Conservation (phyloP, 345 rosid species). For the Populus alba region DNA sequence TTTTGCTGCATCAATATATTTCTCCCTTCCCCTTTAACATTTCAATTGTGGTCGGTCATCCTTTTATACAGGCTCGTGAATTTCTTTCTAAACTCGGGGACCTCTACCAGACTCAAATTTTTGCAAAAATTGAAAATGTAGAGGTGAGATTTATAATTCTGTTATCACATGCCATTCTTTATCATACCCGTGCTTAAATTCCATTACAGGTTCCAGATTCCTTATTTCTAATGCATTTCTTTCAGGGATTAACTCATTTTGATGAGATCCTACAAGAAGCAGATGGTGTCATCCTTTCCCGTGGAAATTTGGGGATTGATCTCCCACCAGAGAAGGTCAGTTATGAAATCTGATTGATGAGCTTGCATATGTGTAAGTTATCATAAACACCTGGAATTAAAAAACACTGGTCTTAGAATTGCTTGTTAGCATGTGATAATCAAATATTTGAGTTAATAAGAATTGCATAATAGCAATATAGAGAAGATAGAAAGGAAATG, state of each 20-base stretch:
- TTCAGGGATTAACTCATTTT: conserved; percentile 59
- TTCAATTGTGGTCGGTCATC: conserved; percentile 10
- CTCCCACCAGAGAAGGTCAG: conserved; percentile 74
- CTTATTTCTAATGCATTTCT: conserved; percentile 4
- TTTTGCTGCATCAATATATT: not conserved
- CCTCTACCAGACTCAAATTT: conserved; percentile 58
- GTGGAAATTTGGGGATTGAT: conserved; percentile 75
- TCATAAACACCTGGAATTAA: not conserved
- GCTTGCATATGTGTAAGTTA: not conserved
- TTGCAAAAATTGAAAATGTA: conserved; percentile 64
- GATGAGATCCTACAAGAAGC: conserved; percentile 72
- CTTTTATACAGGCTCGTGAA: conserved; percentile 49
- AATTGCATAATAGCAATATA: not conserved
- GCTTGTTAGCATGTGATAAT: not conserved
- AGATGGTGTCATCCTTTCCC: conserved; percentile 64
- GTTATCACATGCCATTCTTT: not conserved
- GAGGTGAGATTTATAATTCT: conserved; percentile 41
- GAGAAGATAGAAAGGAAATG: not conserved
- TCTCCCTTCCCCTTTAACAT: not conserved
- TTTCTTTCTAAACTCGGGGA: conserved; percentile 51
- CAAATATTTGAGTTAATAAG: not conserved
- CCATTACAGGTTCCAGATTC: conserved; percentile 8
- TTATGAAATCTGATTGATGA: not conserved
- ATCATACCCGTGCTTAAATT: not conserved
- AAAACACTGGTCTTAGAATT: not conserved